Evolutionary conservation across 139 green algal genomes (phyloP), one percentile per base, ranked within the genome.

Genomic region (Klebsormidium nitens): DNA sequence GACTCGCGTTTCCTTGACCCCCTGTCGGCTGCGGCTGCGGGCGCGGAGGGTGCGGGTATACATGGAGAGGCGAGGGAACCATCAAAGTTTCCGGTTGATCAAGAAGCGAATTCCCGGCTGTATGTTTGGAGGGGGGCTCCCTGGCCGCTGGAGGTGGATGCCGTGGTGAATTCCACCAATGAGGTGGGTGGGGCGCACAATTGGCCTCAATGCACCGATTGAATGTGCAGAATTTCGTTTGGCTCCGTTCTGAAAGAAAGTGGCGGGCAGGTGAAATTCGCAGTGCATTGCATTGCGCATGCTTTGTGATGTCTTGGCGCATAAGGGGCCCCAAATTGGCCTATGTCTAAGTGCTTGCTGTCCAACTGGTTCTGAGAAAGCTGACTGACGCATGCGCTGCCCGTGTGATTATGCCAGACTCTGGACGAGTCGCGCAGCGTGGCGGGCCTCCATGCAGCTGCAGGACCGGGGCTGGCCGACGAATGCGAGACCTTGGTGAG

Each of bases 111-210:
- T 29, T 75, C 61, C 3, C 39, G 46, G 70, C 3, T 77, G 26
- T 67, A 75, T 28, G 8, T 77, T 8, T 77, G 70, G 70, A 50
- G 70, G 17, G 70, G 70, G 17, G 8, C 5, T 36, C 61, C 70
- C 19, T 77, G 70, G 70, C 8, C 64, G 32, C 46, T 76, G 17
- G 72, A 79, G 28, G 72, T 79, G 23, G 64, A 79, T 28, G 72
- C 72, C 2, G 72, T 79, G 5, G 66, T 79, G 17, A 79, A 79
- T 44, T 64, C 64, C 44, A 79, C 72, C 11, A 79, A 77, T 28
- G 65, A 76, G 65, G 48, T 67, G 31, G 8, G 47, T 66, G 14
- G 26, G 0, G 52, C 52, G 23, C 17, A 11, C 52, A n/a, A n/a
- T n/a, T n/a, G n/a, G n/a, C n/a, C n/a, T n/a, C n/a, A n/a, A n/a